A percentile compares a stretch with the other conserved stretches of the same genome.
Conservation (phyloP, 2,329 filamentous ascomycete species). For the Trichoderma afroharzianum region DNA sequence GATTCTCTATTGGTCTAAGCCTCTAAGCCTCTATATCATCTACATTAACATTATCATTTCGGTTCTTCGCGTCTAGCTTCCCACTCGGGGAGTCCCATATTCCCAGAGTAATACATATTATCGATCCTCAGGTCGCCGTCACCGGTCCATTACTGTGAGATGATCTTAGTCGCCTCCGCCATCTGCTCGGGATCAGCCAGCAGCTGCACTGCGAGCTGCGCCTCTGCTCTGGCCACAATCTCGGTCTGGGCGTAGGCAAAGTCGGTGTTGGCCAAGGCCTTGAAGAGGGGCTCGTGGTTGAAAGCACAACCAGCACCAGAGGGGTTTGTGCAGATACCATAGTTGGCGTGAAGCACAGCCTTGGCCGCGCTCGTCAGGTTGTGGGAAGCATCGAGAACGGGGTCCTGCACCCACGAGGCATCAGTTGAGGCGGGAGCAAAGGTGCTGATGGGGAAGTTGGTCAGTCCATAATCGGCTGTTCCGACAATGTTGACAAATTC, state of each 20-base stretch:
- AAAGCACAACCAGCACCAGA: slow-evolving; percentile 14
- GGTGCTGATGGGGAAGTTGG: slow-evolving; percentile 9
- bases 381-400: slow-evolving; percentile 15
- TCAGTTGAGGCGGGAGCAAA: slow-evolving; percentile 21
- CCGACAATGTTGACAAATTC: slow-evolving; percentile 10
- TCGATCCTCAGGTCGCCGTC: not conserved
- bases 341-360: slow-evolving; percentile 20
- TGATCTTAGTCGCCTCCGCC: slow-evolving; percentile 11
- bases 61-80: not conserved
- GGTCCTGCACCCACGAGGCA: slow-evolving; percentile 20
- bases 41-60: not conserved
- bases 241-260: slow-evolving; percentile 21
- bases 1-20: not conserved
- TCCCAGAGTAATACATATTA: not conserved
- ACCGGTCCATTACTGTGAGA: not conserved
- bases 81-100: too few species aligned
- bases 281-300: slow-evolving; percentile 22
- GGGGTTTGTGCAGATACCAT: slow-evolving; percentile 16
- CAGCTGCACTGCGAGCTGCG: slow-evolving; percentile 18
- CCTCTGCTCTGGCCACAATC: slow-evolving; percentile 18
- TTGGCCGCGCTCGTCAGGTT: slow-evolving; percentile 14
- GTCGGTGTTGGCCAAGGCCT: not conserved
- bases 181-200: slow-evolving; percentile 6
- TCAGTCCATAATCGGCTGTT: slow-evolving; percentile 13
- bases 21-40: not conserved